phyloP scores from a whole-genome alignment of 169 alveolate species.

The Plasmodium knowlesi region DNA sequence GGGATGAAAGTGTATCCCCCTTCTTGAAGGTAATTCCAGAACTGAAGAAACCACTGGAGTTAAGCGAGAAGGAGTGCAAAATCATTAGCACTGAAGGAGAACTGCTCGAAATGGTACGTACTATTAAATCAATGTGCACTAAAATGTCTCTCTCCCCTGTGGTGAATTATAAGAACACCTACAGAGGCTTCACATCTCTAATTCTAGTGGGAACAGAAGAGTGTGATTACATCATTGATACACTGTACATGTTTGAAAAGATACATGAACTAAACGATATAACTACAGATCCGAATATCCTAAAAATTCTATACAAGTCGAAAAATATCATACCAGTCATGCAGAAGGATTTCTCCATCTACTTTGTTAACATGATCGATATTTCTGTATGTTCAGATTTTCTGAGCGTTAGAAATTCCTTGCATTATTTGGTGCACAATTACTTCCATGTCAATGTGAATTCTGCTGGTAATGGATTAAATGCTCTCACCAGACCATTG shows the following conservation, averaged over 20 bases:
- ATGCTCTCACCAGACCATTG: constrained; percentile 93
- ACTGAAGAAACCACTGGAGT: not conserved
- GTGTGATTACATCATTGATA: constrained; percentile 94
- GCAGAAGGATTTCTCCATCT: constrained; percentile 96
- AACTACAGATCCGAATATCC: constrained; percentile 93
- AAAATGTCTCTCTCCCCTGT: constrained; percentile 76
- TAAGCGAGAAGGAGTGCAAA: constrained; percentile 40
- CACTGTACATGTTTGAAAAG: constrained; percentile 86
- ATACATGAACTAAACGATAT: constrained; percentile 88
- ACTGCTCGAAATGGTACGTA: constrained; percentile 71
- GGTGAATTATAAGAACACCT: constrained; percentile 77
- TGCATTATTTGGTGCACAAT: constrained; percentile 84
- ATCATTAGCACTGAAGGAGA: constrained; percentile 25
- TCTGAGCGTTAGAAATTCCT: constrained; percentile 85
- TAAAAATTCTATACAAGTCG: constrained; percentile 96
- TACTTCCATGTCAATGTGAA: constrained; percentile 90
- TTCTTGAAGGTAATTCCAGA: constrained; percentile 11
- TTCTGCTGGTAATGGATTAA: constrained; percentile 89
- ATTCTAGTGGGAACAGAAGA: constrained; percentile 93
- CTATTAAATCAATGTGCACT: constrained; percentile 7
- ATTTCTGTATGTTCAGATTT: constrained; percentile 94
- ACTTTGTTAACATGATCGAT: constrained; percentile 95
- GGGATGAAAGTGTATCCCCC: constrained; percentile 1
- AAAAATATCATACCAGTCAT: constrained; percentile 93
- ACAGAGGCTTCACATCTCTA: constrained; percentile 93